Evolutionary conservation across 2,329 filamentous ascomycete genomes (phyloP).

Genomic region (Volutella citrinella): DNA sequence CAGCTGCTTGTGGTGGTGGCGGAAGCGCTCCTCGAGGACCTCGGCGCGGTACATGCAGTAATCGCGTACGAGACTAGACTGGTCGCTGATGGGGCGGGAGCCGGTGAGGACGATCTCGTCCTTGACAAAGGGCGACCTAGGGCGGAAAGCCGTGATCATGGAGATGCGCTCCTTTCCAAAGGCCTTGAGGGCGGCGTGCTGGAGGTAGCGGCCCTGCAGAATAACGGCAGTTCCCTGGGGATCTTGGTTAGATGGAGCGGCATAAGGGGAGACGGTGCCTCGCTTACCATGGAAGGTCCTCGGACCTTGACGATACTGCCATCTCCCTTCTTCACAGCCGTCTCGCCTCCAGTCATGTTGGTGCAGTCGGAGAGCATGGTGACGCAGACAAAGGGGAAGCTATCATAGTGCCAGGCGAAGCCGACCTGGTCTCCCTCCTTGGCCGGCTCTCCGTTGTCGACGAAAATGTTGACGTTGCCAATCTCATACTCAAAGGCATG

Average conservation of each 20-base stretch:
- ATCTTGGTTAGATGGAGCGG: constrained; percentile 13
- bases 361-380: constrained; percentile 63
- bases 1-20: constrained; percentile 13
- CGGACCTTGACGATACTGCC: constrained; percentile 57
- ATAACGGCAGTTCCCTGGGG: constrained; percentile 59
- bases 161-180: constrained; percentile 60
- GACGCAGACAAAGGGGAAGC: constrained; percentile 69
- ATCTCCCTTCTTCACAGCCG: constrained; percentile 51
- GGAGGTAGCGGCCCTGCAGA: constrained; percentile 66
- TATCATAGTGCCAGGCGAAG: constrained; percentile 60
- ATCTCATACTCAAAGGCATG: constrained; percentile 54
- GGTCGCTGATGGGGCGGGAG: constrained; percentile 51
- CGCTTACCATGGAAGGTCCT: constrained; percentile 55
- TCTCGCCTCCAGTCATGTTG: constrained; percentile 63
- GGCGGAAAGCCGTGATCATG: constrained; percentile 65
- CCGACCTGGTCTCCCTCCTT: constrained; percentile 44
- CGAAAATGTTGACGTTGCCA: constrained; percentile 52
- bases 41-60: constrained; percentile 14
- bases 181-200: constrained; percentile 60
- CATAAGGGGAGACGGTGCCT: no score
- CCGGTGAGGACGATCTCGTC: constrained; percentile 62
- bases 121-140: constrained; percentile 48
- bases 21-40: constrained; percentile 51
- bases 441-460: constrained; percentile 41
- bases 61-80: constrained; percentile 11